Evolutionary conservation across 257 asterid genomes (phyloP).

Genomic region (Solanum piurae): DNA sequence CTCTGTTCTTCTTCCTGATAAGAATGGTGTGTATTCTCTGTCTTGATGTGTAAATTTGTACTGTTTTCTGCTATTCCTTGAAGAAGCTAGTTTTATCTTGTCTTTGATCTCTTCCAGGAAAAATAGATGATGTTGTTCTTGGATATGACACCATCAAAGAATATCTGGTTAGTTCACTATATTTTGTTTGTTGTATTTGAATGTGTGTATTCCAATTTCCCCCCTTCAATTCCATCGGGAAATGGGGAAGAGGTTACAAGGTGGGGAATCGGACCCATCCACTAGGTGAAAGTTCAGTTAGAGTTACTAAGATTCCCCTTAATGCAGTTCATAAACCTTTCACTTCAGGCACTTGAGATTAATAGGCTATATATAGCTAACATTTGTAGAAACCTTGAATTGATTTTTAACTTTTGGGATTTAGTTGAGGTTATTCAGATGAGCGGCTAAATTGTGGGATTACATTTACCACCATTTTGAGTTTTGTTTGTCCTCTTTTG

Average conservation of each 20-base stretch:
- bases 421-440: neutral
- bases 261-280: neutral
- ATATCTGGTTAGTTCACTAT: slow-evolving; percentile 31
- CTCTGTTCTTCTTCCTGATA: slow-evolving; percentile 74
- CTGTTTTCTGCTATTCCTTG: neutral
- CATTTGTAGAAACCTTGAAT: neutral
- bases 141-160: slow-evolving; percentile 61
- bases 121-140: slow-evolving; percentile 56
- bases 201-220: neutral
- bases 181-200: neutral
- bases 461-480: neutral
- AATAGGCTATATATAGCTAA: neutral
- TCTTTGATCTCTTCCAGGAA: slow-evolving; percentile 26
- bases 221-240: neutral
- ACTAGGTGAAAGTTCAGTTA: neutral
- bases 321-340: neutral
- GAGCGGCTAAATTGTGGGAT: neutral
- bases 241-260: neutral
- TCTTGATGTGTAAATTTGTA: neutral
- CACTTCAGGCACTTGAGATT: neutral
- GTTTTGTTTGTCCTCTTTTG: neutral
- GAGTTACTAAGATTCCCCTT: neutral
- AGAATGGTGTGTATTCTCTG: slow-evolving; percentile 33
- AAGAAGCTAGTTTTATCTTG: neutral
- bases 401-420: neutral